Base-by-base conservation (phyloP, 805 yeast genomes). In the Candida xyloterini region DNA sequence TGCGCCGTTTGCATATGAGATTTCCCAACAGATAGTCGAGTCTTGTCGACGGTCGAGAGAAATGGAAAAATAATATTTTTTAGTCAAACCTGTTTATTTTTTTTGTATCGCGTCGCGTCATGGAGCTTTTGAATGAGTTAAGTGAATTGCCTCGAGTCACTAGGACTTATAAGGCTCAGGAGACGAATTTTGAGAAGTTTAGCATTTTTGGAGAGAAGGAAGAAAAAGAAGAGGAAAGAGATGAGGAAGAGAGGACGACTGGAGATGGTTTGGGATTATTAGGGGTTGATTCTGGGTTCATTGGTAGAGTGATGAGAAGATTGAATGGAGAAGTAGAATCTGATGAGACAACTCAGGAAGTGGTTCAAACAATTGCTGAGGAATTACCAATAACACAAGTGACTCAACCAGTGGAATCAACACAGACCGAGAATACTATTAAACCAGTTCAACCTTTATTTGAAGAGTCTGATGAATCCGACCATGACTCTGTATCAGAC, bases 91-190 rank as follows among this genome's bases (percentile, higher is more conserved):
- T 26, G 16, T 15, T 25, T 13, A 33, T 23, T 23, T 23, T 23
- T 9, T 11, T 10, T 23, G 20, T 18, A 18, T 35, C 42, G 42
- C 42, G 42, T 38, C 42, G 42, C 42, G 42, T 38, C 27, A 53
- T 53, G 57, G 54, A 53, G 33, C 42, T 50, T 20, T 42, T 53
- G 21, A 50, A 46, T 9, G 52, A 40, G 11, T 31, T 53, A 30
- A 52, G 47, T 25, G 55, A 50, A 11, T 22, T 53, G 21, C 44
- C 52, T 20, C 5, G 18, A 11, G 35, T 26, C 20, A n/a, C 29
- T 25, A 33, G 38, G 18, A 33, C 37, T n/a, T 41, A 34, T 21
- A 42, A 41, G 21, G 36, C 38, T 34, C 33, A 35, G n/a, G 37
- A 11, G 6, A 37, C 32, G 1, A 35, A 37, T 14, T 42, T 37